These are phyloP conservation scores for Gremmenia infestans DNA, from an alignment of 2,329 filamentous ascomycete species.

Conservation along the genomic window DNA sequence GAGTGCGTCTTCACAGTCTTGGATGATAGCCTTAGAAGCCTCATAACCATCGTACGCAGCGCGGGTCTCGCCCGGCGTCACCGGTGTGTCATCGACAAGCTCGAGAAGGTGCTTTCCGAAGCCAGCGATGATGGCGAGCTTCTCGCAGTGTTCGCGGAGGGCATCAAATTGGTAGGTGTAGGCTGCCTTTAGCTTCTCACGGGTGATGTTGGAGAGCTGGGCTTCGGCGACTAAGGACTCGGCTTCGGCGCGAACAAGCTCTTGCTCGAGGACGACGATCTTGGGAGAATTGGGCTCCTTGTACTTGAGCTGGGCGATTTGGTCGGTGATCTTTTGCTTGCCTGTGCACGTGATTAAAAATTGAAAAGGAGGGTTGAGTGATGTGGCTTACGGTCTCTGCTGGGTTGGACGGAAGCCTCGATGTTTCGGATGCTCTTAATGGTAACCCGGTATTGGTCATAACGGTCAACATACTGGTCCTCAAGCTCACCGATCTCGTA, in stretches of 20 bases:
- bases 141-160: conserved; percentile 94
- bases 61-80: conserved; percentile 94
- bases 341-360: conserved; percentile 45
- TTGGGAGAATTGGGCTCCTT: conserved; percentile 98
- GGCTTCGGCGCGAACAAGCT: conserved; percentile 95
- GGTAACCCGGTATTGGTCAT: conserved; percentile 98
- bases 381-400: conserved; percentile 74
- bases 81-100: conserved; percentile 91
- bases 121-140: conserved; percentile 94
- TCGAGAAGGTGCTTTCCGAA: conserved; percentile 98
- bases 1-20: conserved; percentile 95
- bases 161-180: conserved; percentile 99
- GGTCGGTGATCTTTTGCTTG: conserved; percentile 98
- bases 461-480: conserved; percentile 94
- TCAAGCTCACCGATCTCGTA: conserved; percentile 93
- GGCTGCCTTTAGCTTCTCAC: conserved; percentile 97
- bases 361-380: not conserved
- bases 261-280: conserved; percentile 96
- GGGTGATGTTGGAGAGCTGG: conserved; percentile 97
- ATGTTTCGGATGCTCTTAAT: conserved; percentile 99
- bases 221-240: conserved; percentile 98
- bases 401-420: conserved; percentile 95
- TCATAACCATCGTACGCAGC: conserved; percentile 97
- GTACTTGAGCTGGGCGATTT: conserved; percentile 98
- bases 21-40: conserved; percentile 96